Conservation (phyloP, 257 asterid species). For the Lavandula angustifolia region DNA sequence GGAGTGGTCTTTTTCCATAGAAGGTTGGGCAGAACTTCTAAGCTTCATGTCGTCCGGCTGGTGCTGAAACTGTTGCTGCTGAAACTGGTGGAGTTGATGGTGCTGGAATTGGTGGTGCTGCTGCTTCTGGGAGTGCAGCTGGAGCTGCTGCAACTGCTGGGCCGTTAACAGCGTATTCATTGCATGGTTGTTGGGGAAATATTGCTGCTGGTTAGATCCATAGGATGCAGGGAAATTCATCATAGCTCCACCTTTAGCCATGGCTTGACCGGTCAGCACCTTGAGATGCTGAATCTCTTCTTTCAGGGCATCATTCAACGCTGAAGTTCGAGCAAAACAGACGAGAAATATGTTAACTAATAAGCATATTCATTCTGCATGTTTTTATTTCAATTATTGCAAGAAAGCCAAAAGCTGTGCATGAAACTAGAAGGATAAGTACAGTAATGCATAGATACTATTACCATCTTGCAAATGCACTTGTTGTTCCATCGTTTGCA, state of each 20-base stretch:
- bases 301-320: slow-evolving; percentile 82
- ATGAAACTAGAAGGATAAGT: not conserved
- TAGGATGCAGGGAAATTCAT: slow-evolving; percentile 70
- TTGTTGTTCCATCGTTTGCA: slow-evolving; percentile 94
- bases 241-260: slow-evolving; percentile 71
- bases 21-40: slow-evolving; percentile 44
- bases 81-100: slow-evolving; percentile 38
- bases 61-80: slow-evolving; percentile 51
- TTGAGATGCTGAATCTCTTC: slow-evolving; percentile 90
- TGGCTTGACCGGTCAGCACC: slow-evolving; percentile 70
- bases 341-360: too few species aligned
- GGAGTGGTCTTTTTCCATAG: slow-evolving; percentile 42
- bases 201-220: slow-evolving; percentile 58
- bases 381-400: too few species aligned
- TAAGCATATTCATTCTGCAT: too few species aligned
- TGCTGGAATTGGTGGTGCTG: slow-evolving; percentile 41
- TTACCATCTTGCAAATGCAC: slow-evolving; percentile 97
- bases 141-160: slow-evolving; percentile 94
- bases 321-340: slow-evolving; percentile 38
- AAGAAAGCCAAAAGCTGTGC: too few species aligned
- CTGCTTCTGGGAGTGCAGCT: slow-evolving; percentile 75
- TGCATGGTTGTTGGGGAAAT: slow-evolving; percentile 55
- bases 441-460: slow-evolving; percentile 22
- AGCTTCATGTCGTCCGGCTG: slow-evolving; percentile 53
- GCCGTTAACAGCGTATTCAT: slow-evolving; percentile 68